Percentiles rank a stretch among this genome's conserved stretches.
phyloP scores from a whole-genome alignment of 2,329 filamentous ascomycete genomes.

The Hysterium pulicare region DNA sequence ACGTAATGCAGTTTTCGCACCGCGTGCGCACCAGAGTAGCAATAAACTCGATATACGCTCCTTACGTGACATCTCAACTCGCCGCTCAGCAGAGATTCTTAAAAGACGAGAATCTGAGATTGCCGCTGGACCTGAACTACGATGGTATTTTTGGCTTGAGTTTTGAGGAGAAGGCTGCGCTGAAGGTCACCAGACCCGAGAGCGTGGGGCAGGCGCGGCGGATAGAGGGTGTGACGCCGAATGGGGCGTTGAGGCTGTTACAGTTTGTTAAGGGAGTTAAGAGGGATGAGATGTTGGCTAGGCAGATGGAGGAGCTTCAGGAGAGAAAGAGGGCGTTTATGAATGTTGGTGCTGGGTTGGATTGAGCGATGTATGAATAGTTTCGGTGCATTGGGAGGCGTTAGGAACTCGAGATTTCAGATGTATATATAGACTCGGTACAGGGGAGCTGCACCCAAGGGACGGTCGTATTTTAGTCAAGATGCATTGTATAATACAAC shows the following conservation, averaged over 20 bases:
- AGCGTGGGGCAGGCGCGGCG: constrained; percentile 84
- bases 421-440: neutral
- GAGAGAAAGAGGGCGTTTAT: constrained; percentile 27
- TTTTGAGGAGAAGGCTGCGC: constrained; percentile 69
- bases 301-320: constrained; percentile 28
- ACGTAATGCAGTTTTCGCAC: constrained; percentile 51
- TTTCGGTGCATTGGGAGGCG: constrained; percentile 11
- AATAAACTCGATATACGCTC: constrained; percentile 82
- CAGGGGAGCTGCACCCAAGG: too few species aligned
- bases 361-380: constrained; percentile 1
- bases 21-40: constrained; percentile 66
- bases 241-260: constrained; percentile 55
- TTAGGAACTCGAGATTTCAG: neutral
- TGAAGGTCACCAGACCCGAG: constrained; percentile 71
- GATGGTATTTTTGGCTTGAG: constrained; percentile 69
- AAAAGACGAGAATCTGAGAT: constrained; percentile 69
- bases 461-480: too few species aligned
- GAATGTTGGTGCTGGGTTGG: constrained; percentile 8
- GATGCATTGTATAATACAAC: constrained; percentile 3
- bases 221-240: constrained; percentile 70
- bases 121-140: constrained; percentile 78
- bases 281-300: constrained; percentile 26
- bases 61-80: constrained; percentile 74
- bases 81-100: constrained; percentile 64
- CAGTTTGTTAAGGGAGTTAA: constrained; percentile 54